Evolutionary conservation across 768 basidiomycete species (phyloP).

Genomic region (Hypholoma sublateritium): DNA sequence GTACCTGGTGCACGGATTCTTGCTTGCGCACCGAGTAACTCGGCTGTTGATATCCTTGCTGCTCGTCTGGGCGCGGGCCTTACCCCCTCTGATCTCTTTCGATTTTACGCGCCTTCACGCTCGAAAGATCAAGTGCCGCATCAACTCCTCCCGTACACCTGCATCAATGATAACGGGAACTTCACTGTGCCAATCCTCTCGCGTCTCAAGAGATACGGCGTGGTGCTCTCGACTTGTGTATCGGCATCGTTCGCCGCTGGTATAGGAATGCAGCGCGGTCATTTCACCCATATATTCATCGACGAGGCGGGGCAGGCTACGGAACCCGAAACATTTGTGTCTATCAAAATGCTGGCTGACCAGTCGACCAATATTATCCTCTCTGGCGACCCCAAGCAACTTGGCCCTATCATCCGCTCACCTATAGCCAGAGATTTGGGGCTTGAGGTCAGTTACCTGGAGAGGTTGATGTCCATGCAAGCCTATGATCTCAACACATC

Average conservation of each 20-base stretch:
- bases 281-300: slow-evolving; percentile 68
- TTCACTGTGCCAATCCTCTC: slow-evolving; percentile 41
- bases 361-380: slow-evolving; percentile 56
- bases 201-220: slow-evolving; percentile 41
- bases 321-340: slow-evolving; percentile 64
- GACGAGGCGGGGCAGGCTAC: slow-evolving; percentile 76
- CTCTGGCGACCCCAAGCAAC: slow-evolving; percentile 70
- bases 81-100: slow-evolving; percentile 39
- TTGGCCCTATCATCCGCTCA: slow-evolving; percentile 69
- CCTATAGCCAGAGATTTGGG: slow-evolving; percentile 54
- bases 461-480: slow-evolving; percentile 53
- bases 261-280: slow-evolving; percentile 57
- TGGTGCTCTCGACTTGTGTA: slow-evolving; percentile 66
- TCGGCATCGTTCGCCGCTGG: slow-evolving; percentile 57
- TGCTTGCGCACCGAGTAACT: slow-evolving; percentile 69
- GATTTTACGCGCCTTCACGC: slow-evolving; percentile 50
- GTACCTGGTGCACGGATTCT: slow-evolving; percentile 47
- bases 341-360: slow-evolving; percentile 60
- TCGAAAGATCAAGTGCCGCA: slow-evolving; percentile 43
- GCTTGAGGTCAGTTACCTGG: slow-evolving; percentile 59
- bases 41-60: slow-evolving; percentile 61
- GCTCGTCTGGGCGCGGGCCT: slow-evolving; percentile 35
- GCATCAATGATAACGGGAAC: slow-evolving; percentile 29
- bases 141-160: slow-evolving; percentile 38
- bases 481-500: slow-evolving; percentile 35